Evolutionary conservation across 164 flowering plant genomes (phyloP).

Genomic region (Berberis vulgaris): DNA sequence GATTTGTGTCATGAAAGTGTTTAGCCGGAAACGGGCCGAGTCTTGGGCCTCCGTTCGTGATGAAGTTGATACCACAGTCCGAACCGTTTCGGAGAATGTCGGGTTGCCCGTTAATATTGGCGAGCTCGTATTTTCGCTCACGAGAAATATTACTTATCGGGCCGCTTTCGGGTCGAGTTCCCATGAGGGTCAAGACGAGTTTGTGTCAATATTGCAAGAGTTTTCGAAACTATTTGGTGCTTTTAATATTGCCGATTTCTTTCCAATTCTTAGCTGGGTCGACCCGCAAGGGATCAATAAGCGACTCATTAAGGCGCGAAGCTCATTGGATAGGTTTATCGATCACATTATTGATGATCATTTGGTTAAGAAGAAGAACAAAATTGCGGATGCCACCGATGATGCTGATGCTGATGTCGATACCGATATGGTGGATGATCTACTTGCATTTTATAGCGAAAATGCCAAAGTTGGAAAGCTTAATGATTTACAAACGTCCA

Average conservation of each 20-base stretch:
- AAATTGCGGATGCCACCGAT: constrained; percentile 5
- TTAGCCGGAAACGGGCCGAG: constrained; percentile 72
- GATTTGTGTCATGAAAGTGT: constrained; percentile 65
- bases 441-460: constrained; percentile 48
- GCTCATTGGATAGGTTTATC: constrained; percentile 49
- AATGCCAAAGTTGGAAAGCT: constrained; percentile 20
- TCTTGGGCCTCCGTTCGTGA: constrained; percentile 74
- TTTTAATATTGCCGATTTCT: constrained; percentile 61
- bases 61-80: constrained; percentile 42
- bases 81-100: constrained; percentile 16
- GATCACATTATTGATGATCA: constrained; percentile 62
- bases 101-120: constrained; percentile 48
- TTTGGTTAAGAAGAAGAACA: constrained; percentile 15
- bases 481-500: constrained; percentile 29
- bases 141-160: constrained; percentile 45
- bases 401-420: constrained; percentile 17
- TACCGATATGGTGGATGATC: constrained; percentile 68
- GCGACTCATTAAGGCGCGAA: constrained; percentile 38
- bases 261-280: constrained; percentile 43
- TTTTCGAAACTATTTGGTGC: constrained; percentile 75
- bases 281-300: constrained; percentile 47
- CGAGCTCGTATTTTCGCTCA: constrained; percentile 56
- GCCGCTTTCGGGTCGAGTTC: constrained; percentile 68
- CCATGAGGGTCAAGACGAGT: constrained; percentile 53
- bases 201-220: constrained; percentile 59